Base-by-base conservation (phyloP, 2,329 filamentous ascomycete genomes). In the Aureobasidium sp. region DNA sequence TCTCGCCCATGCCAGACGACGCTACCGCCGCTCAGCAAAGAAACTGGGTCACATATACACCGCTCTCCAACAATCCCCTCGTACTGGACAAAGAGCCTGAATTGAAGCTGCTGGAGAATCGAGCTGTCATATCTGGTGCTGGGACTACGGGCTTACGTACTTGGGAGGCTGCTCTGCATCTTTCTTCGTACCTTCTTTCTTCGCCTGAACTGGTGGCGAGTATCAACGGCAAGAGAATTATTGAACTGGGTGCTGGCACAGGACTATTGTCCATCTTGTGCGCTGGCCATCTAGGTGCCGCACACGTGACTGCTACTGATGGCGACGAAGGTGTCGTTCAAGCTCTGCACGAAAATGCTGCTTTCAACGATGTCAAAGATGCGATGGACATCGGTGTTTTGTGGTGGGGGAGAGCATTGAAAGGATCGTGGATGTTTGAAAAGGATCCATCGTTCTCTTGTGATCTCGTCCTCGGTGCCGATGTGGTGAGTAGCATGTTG, bases 101-200 rank as follows among this genome's bases (percentile, higher is more conserved):
- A 12, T 55, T 90, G 54, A 85, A 81, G 1, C 71, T 90, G 1
- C 75, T 86, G 12, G 87, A 90, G 68, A 82, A 83, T 27, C 79
- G 81, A 2, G 77, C 78, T 25, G 75, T 90, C 24, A 79, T 91
- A 42, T 81, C 85, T 1, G 83, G 83, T 2, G 77, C 76, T 0
- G 85, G 86, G 1, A 90, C 85, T 1, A 91, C 87, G 0, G 87
- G 87, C 1, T 75, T 87, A 21, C 79, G 87, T 29, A 91, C 88
- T 0, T 93, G 87, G 88, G 88, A 91, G 66, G 87, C 87, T 1
- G 82, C 85, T 1, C 71, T 91, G 7, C 84, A 89, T 60, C 74
- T 91, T 0, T 85, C 84, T 1, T 77, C 83, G 39, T 89, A 83
- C 61, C 77, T 90, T 19, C 79, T 79, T 56, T 64, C 56, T 10